Percentiles rank a stretch among this genome's conserved stretches.
Conservation (phyloP, 148 eudicot genomes). For the Rhododendron kiyosumense region DNA sequence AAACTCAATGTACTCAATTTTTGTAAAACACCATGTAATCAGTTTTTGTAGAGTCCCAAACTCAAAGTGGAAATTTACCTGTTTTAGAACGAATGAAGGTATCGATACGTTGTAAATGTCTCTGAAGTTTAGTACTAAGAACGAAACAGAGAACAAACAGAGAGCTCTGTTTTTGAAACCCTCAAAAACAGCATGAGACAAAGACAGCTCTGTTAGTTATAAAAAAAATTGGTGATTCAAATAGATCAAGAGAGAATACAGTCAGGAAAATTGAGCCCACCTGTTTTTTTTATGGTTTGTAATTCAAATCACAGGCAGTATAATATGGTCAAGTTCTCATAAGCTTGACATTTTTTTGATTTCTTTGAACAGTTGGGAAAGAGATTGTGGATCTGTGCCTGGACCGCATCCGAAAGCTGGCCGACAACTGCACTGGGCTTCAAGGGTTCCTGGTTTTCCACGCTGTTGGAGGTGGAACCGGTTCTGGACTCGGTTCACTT, state of each 20-base stretch:
- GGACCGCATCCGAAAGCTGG: conserved; percentile 45
- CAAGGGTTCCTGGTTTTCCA: conserved; percentile 50
- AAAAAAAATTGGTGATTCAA: no score
- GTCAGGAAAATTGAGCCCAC: no score
- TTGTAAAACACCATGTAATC: no score
- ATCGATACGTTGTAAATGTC: no score
- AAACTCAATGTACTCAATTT: no score
- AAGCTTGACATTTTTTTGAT: not conserved
- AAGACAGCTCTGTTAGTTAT: no score
- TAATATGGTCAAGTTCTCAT: not conserved
- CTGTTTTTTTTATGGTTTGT: not conserved
- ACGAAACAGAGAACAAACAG: not conserved
- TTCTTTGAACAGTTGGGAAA: conserved; percentile 25
- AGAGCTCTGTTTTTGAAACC: not conserved
- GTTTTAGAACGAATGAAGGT: no score
- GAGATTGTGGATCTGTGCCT: conserved; percentile 45
- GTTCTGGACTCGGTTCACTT: conserved; percentile 45
- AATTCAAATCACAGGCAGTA: no score
- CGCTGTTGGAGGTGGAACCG: conserved; percentile 51
- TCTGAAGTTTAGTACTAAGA: no score
- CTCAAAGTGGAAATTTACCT: no score
- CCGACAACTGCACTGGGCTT: conserved; percentile 46
- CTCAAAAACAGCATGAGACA: not conserved
- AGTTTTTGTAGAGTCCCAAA: no score
- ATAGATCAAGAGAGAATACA: no score